Conservation (phyloP, 2,329 filamentous ascomycete genomes). For the Exophiala oligosperma region DNA sequence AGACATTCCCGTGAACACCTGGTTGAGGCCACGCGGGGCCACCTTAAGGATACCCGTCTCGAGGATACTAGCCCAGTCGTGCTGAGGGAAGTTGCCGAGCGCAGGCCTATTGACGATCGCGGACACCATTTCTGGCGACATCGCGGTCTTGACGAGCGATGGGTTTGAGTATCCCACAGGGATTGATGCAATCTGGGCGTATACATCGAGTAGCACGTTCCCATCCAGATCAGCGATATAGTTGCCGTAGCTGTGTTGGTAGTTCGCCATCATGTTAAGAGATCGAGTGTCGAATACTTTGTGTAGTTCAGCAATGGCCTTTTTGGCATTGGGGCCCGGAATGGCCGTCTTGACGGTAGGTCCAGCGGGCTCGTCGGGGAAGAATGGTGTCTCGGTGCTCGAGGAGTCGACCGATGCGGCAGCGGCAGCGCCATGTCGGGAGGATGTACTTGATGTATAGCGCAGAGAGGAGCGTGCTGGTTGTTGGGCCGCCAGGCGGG, state of each 20-base stretch:
- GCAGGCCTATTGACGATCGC: slow-evolving; percentile 79
- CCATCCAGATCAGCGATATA: slow-evolving; percentile 61
- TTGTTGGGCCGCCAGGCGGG: slow-evolving; percentile 2
- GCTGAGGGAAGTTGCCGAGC: slow-evolving; percentile 75
- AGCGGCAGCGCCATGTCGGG: slow-evolving; percentile 19
- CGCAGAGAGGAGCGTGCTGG: slow-evolving; percentile 16
- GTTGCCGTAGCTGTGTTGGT: slow-evolving; percentile 73
- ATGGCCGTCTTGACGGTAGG: slow-evolving; percentile 61
- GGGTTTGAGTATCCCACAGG: slow-evolving; percentile 93
- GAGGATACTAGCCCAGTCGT: slow-evolving; percentile 79
- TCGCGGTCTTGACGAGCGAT: slow-evolving; percentile 66
- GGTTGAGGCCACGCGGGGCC: slow-evolving; percentile 77
- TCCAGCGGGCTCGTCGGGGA: slow-evolving; percentile 59
- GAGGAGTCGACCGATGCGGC: slow-evolving; percentile 15
- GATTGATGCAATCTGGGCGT: slow-evolving; percentile 87
- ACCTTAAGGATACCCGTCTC: slow-evolving; percentile 78
- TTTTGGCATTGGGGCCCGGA: slow-evolving; percentile 73
- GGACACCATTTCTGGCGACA: slow-evolving; percentile 74
- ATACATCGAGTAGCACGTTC: slow-evolving; percentile 54
- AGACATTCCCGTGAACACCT: slow-evolving; percentile 87
- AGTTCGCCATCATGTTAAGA: slow-evolving; percentile 80
- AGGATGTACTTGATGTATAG: slow-evolving; percentile 16
- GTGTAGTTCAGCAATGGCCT: slow-evolving; percentile 68
- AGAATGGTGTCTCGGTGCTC: slow-evolving; percentile 48
- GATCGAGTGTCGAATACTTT: slow-evolving; percentile 82